Percentiles rank a stretch among this genome's conserved stretches.
Evolutionary conservation across 768 basidiomycete genomes (phyloP).

Genomic region (Lactifluus echinatus): DNA sequence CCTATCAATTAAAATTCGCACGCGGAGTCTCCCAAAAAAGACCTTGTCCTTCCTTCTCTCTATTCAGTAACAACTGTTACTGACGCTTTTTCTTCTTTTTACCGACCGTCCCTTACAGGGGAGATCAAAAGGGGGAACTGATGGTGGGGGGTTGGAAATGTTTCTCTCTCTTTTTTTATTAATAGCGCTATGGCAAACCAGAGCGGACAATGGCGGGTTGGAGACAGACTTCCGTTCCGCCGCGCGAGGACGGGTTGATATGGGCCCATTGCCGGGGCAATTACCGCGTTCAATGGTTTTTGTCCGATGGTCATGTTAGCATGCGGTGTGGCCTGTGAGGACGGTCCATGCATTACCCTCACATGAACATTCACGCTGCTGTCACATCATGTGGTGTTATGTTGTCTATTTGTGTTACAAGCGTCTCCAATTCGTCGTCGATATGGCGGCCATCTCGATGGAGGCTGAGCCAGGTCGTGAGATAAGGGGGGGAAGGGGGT

Average conservation of each 20-base stretch:
- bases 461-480: conserved; percentile 5
- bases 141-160: too few relatives aligned
- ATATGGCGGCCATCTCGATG: conserved; percentile 1
- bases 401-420: conserved; percentile 16
- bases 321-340: background rate
- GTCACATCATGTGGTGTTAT: background rate
- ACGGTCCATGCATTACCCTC: background rate
- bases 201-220: background rate
- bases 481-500: conserved; percentile 13
- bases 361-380: background rate
- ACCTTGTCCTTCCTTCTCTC: too few relatives aligned
- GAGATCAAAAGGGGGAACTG: too few relatives aligned
- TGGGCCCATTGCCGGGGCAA: background rate
- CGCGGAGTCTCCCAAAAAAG: too few relatives aligned
- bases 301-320: too few relatives aligned
- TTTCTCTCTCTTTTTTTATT: too few relatives aligned
- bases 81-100: too few relatives aligned
- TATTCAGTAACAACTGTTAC: too few relatives aligned
- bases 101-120: too few relatives aligned
- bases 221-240: conserved; percentile 9
- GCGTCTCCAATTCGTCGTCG: conserved; percentile 17
- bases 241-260: background rate
- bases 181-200: too few relatives aligned
- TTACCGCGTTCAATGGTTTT: conserved; percentile 2
- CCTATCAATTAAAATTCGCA: too few relatives aligned